A percentile compares a stretch with the other conserved stretches of the same genome.
Evolutionary conservation across 805 yeast genomes (phyloP).

Genomic region (Starmerella scarabaei): DNA sequence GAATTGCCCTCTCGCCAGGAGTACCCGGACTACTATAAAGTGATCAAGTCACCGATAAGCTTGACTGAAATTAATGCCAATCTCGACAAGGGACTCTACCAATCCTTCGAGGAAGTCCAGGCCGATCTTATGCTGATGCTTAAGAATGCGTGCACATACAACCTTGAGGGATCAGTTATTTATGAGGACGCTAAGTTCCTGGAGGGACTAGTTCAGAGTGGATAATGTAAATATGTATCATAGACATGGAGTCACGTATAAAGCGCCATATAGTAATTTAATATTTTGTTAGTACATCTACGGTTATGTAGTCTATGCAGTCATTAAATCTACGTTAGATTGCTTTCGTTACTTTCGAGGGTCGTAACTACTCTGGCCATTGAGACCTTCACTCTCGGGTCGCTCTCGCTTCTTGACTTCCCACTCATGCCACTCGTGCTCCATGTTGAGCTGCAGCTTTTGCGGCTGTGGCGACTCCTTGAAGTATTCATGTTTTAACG

Average conservation of each 20-base stretch:
- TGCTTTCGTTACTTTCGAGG: no score
- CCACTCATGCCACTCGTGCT: slow-evolving; percentile 92
- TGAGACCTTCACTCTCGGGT: no score
- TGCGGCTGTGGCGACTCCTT: slow-evolving; percentile 52
- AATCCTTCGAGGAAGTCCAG: slow-evolving; percentile 35
- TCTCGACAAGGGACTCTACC: slow-evolving; percentile 30
- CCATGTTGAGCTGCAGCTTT: slow-evolving; percentile 43
- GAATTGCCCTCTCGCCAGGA: slow-evolving; percentile 57
- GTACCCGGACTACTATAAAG: slow-evolving; percentile 74
- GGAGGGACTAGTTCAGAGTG: slow-evolving; percentile 9
- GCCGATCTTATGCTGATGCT: slow-evolving; percentile 45
- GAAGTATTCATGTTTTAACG: slow-evolving; percentile 62
- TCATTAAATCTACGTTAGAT: no score
- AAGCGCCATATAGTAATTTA: neutral
- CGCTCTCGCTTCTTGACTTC: slow-evolving; percentile 63
- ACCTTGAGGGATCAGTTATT: slow-evolving; percentile 54
- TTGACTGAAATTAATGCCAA: slow-evolving; percentile 40
- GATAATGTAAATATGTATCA: neutral
- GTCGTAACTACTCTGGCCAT: no score
- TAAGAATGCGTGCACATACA: slow-evolving; percentile 53
- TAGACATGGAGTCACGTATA: neutral
- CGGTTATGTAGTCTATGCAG: neutral
- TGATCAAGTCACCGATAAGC: slow-evolving; percentile 50
- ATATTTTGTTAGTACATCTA: no score
- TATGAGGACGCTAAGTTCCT: slow-evolving; percentile 41